These are phyloP conservation scores for Phallus indusiatus DNA, from an alignment of 768 basidiomycete genomes.

Conservation along the genomic window DNA sequence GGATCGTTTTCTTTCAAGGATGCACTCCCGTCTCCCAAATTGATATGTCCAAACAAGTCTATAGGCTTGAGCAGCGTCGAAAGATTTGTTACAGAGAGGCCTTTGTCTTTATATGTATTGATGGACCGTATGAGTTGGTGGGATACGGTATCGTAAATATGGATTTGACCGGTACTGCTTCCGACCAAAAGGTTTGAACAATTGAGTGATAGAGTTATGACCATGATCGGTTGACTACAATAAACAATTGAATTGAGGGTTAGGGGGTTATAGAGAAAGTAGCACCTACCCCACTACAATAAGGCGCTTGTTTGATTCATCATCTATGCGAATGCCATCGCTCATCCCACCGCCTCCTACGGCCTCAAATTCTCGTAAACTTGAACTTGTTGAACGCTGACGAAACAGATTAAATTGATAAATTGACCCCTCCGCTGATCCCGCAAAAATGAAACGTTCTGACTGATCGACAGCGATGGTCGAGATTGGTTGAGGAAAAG, in stretches of 20 bases:
- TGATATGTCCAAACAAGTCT: constrained; percentile 78
- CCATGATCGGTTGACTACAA: constrained; percentile 61
- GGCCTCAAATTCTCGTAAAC: constrained; percentile 50
- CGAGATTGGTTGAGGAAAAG: constrained; percentile 70
- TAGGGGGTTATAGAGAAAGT: not conserved
- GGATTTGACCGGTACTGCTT: constrained; percentile 60
- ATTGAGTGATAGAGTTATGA: constrained; percentile 68
- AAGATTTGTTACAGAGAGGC: constrained; percentile 60
- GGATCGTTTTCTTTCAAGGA: constrained; percentile 48
- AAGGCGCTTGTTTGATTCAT: constrained; percentile 45
- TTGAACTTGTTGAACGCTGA: constrained; percentile 44
- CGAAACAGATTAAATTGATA: constrained; percentile 75
- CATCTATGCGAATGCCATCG: constrained; percentile 56
- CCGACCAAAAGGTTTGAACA: constrained; percentile 76
- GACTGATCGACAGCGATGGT: constrained; percentile 70
- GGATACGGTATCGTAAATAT: constrained; percentile 81
- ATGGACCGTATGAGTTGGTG: constrained; percentile 84
- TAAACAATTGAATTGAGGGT: not conserved
- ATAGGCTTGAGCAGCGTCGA: constrained; percentile 75
- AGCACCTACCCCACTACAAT: constrained; percentile 57
- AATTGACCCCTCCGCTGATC: constrained; percentile 63
- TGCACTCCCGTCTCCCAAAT: constrained; percentile 33
- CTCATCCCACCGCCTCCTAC: constrained; percentile 64
- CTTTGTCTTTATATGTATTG: constrained; percentile 46
- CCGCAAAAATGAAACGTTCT: constrained; percentile 85